A percentile compares a stretch with the other conserved stretches of the same genome.
Evolutionary conservation across 2,329 filamentous ascomycete species (phyloP).

Genomic region (Neurospora sp.): DNA sequence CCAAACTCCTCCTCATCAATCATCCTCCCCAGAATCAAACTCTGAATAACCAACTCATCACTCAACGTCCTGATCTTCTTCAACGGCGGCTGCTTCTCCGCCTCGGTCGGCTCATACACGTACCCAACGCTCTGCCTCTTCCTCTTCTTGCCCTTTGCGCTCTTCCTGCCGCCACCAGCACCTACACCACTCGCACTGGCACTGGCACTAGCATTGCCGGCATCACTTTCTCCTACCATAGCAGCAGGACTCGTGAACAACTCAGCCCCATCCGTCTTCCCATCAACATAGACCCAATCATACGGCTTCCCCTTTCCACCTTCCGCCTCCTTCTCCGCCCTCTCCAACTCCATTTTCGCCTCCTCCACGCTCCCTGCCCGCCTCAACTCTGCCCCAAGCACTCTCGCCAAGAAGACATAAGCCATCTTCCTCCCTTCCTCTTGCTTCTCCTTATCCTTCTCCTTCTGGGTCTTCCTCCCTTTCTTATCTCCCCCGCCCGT

Average conservation of each 20-base stretch:
- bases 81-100: slow-evolving; percentile 23
- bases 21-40: slow-evolving; percentile 74
- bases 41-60: slow-evolving; percentile 86
- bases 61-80: slow-evolving; percentile 58
- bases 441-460: slow-evolving; percentile 44
- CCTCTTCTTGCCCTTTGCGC: slow-evolving; percentile 11
- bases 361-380: slow-evolving; percentile 56
- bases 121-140: slow-evolving; percentile 24
- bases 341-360: slow-evolving; percentile 48
- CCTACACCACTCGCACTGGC: slow-evolving; percentile 31
- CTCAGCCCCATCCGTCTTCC: slow-evolving; percentile 33
- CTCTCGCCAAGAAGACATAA: slow-evolving; percentile 71
- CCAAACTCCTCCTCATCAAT: slow-evolving; percentile 49
- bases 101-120: slow-evolving; percentile 15
- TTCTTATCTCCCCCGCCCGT: slow-evolving; percentile 23
- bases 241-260: slow-evolving; percentile 18
- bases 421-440: slow-evolving; percentile 48
- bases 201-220: slow-evolving; percentile 8
- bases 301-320: slow-evolving; percentile 37
- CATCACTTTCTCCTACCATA: slow-evolving; percentile 10
- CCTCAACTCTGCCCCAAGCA: slow-evolving; percentile 63
- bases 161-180: neutral
- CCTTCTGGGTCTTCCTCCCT: slow-evolving; percentile 27
- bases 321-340: slow-evolving; percentile 27
- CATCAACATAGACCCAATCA: slow-evolving; percentile 74